phyloP scores from a whole-genome alignment of 306 rosid species.

The Vigna angularis region DNA sequence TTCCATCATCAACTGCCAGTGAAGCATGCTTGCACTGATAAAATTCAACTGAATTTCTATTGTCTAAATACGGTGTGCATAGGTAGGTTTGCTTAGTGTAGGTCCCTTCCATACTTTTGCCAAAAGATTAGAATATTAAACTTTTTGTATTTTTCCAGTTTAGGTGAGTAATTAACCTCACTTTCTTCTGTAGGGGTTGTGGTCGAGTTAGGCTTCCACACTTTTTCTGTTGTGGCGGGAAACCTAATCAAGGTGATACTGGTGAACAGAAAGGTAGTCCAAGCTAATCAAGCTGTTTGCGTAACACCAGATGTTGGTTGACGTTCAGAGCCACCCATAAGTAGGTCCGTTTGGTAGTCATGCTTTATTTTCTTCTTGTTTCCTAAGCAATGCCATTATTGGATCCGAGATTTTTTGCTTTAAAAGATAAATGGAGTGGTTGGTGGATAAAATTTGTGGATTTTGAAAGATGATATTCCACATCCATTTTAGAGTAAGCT shows the following conservation, averaged over 20 bases:
- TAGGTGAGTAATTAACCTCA: conserved; percentile 14
- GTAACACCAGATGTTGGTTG: conserved; percentile 33
- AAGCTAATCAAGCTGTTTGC: conserved; percentile 40
- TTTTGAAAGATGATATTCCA: conserved; percentile 22
- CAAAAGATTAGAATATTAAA: conserved; percentile 1
- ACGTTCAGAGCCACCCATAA: conserved; percentile 17
- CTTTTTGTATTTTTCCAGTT: conserved; percentile 15
- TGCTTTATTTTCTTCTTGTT: conserved; percentile 41
- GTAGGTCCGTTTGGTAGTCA: conserved; percentile 28
- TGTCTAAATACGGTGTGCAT: neutral
- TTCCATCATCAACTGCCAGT: neutral
- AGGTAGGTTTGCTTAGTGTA: neutral
- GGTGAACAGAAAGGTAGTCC: conserved; percentile 39
- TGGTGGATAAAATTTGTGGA: conserved; percentile 24
- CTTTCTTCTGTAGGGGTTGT: conserved; percentile 43
- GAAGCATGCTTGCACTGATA: conserved; percentile 2
- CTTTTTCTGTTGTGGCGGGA: conserved; percentile 57
- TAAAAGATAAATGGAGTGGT: conserved; percentile 35
- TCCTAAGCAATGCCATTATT: conserved; percentile 27
- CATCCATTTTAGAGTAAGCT: conserved; percentile 29
- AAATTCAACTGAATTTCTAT: conserved; percentile 20
- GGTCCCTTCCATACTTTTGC: neutral
- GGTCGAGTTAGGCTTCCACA: conserved; percentile 60
- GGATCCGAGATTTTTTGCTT: conserved; percentile 9
- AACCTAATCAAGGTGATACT: conserved; percentile 28